phyloP scores from a whole-genome alignment of 2,329 filamentous ascomycete genomes.

The Decorospora gaudefroyi region DNA sequence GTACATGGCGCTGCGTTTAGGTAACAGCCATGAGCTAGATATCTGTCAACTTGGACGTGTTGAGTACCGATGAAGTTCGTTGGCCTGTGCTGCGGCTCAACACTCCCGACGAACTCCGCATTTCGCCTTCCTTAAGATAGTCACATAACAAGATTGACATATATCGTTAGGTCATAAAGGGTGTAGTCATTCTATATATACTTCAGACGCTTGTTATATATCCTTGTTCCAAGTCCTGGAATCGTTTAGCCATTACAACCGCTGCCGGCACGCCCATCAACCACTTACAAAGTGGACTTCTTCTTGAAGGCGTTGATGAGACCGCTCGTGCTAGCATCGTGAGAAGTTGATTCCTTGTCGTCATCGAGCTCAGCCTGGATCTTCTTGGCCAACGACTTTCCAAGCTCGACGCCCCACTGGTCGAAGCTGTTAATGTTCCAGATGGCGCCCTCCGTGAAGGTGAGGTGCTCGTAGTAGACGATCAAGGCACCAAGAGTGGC shows the following conservation, averaged over 20 bases:
- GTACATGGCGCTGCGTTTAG: conserved; percentile 4
- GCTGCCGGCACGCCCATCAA: not conserved
- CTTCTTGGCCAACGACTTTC: conserved; percentile 86
- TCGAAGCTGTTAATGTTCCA: conserved; percentile 99
- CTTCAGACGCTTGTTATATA: conserved; percentile 7
- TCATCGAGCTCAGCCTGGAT: conserved; percentile 75
- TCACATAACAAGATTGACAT: not conserved
- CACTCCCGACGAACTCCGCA: conserved; percentile 13
- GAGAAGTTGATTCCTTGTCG: conserved; percentile 69
- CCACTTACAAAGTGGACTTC: conserved; percentile 55
- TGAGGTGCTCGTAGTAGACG: conserved; percentile 98
- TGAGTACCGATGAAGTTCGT: conserved; percentile 5
- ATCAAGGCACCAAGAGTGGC: conserved; percentile 92
- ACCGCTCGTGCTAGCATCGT: conserved; percentile 87
- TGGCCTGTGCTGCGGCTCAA: conserved; percentile 11
- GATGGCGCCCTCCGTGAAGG: conserved; percentile 94
- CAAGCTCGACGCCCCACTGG: conserved; percentile 98
- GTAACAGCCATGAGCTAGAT: conserved; percentile 6
- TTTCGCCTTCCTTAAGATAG: not conserved
- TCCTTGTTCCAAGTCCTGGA: conserved; percentile 12
- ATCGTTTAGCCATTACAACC: conserved; percentile 18
- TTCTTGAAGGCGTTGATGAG: conserved; percentile 93
- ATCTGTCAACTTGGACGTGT: conserved; percentile 15
- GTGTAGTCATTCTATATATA: conserved; percentile 11
- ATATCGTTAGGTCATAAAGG: not conserved